Conservation (phyloP, 495 filamentous ascomycete species). For the Geoglossum glabrum region DNA sequence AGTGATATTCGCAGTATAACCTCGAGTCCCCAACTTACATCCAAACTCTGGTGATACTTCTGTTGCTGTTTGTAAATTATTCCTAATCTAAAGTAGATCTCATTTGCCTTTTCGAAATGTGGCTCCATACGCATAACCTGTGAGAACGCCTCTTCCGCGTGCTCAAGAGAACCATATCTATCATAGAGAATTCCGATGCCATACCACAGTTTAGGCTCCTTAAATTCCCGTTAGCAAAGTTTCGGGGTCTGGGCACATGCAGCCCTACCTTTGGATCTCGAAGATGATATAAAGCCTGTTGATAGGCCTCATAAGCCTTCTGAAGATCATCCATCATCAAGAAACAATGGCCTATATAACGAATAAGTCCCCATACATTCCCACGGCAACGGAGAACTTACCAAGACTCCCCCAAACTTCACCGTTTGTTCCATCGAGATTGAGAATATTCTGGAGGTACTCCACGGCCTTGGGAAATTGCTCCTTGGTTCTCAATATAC, state of each 20-base stretch:
- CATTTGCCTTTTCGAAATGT: constrained; percentile 95
- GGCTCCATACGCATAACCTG: constrained; percentile 99
- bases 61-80: constrained; percentile 99
- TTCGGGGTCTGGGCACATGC: neutral
- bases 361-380: neutral
- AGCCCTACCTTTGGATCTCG: constrained; percentile 72
- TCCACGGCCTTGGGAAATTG: constrained; percentile 89
- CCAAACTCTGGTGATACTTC: constrained; percentile 79
- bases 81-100: constrained; percentile 94
- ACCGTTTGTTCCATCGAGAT: constrained; percentile 71
- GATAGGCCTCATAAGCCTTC: constrained; percentile 94
- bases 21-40: constrained; percentile 35
- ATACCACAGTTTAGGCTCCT: constrained; percentile 98
- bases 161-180: constrained; percentile 87
- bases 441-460: constrained; percentile 76
- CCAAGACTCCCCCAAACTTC: constrained; percentile 94
- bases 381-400: constrained; percentile 18
- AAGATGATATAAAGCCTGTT: constrained; percentile 83
- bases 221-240: constrained; percentile 2
- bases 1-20: constrained; percentile 3
- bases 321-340: constrained; percentile 99
- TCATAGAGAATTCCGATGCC: constrained; percentile 97
- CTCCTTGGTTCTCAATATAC: constrained; percentile 76
- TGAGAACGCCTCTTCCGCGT: constrained; percentile 95
- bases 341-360: constrained; percentile 60